Base-by-base conservation (phyloP, 805 yeast species). In the Lipomyces anomalus region DNA sequence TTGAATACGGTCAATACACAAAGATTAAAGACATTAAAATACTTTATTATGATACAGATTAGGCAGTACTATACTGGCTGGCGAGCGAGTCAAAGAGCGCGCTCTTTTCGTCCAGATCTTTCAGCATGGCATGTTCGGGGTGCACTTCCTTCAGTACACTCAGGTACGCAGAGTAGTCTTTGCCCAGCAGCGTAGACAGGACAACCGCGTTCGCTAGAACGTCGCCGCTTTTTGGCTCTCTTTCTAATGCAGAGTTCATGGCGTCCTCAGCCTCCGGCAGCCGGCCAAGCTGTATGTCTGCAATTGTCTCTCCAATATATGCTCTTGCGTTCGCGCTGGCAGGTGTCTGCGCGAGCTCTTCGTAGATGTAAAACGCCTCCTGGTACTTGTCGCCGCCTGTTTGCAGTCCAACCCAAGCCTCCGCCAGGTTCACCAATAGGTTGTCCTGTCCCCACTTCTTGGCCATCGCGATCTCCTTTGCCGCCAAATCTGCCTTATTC, bases 261-360 rank as follows among this genome's bases (percentile, higher is more conserved):
- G 66, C 69, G 51, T 84, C 85, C 48, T 75, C 74, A 6, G 95
- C 89, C 66, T 90, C 97, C 2, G 89, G 90, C 45, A 78, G 69
- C 59, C 89, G 84, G 41, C 80, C 78, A 62, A 87, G 75, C 67
- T 85, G 87, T 57, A 89, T 67, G 51, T 89, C 87, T 48, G 88
- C 72, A 7, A 80, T 82, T 36, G 87, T 74, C 59, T 87, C 76
- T 33, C 83, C 80, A 29, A 76, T 58, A 55, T 83, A 73, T 16
- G 76, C 67, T 56, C 75, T 74, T 59, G 72, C 69, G 22, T 73
- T 65, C 28, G 68, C 62, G 39, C 71, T 61, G 38, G 71, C 71
- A 48, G 73, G 70, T 28, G 77, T 74, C 48, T 83, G 79, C 35
- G 87, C 71, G 46, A 84, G 70, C 66, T 90, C 98, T 65, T 90